Base-by-base conservation (phyloP, 2,329 filamentous ascomycete species). In the Cucurbitaria berberidis region DNA sequence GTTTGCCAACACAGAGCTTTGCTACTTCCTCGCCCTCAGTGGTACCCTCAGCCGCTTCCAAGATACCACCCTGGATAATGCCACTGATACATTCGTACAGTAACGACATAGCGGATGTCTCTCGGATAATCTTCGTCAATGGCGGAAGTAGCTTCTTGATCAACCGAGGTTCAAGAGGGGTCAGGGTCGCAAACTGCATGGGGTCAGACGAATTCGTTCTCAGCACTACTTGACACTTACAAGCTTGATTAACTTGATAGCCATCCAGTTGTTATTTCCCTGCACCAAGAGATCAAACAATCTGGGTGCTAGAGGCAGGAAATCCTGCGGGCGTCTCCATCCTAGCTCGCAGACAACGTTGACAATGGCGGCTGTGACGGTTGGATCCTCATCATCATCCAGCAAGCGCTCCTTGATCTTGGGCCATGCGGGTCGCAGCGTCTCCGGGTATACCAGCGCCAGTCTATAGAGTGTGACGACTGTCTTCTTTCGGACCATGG, bases 181-280 rank as follows among this genome's bases (percentile, higher is more conserved):
- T 98, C 56, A 99, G 79, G 1, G 91, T 96, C 38, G 95, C 93
- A 82, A 99, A 99, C 89, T 96, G 68, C 1, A 24, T 1, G 9
- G 32, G 32, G 64, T 58, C 24, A 72, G 63, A 24, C 11, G 19
- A 9, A 13, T 21, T 21, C n/a, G 10, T 18, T 3, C 15, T 9
- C 5, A n/a, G 22, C 7, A 16, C 10, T 21, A 4, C n/a, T 1
- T 26, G 11, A 30, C 11, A 78, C 85, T 63, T 74, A 93, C 91
- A 59, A 99, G 83, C 77, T 99, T 99, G 74, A 99, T 98, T 58
- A 99, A 86, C 74, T 99, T 99, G 73, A 99, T 99, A 53, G 93
- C 93, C 93, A 99, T 98, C 95, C 95, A 99, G 76, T 99, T 99
- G 76, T 99, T 98, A 32, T 89, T 89, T 50, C 92, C 89, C 55